Evolutionary conservation across 2,329 filamentous ascomycete species (phyloP), one percentile per base, ranked within the genome.

Genomic region (Scytalidium lignicola): DNA sequence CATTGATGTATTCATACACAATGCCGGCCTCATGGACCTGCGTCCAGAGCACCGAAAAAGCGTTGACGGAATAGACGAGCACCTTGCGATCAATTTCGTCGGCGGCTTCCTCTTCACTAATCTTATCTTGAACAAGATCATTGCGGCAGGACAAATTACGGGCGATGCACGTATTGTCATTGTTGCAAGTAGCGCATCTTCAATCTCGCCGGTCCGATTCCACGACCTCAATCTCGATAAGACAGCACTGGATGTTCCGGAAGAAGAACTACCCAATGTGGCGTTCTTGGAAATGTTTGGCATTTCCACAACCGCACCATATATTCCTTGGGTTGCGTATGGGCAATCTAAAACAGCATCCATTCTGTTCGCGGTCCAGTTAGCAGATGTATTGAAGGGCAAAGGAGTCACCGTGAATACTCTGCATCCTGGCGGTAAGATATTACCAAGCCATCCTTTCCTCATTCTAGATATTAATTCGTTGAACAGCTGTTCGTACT

Each of bases 331-430:
- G n/a, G 37, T 58, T 41, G 66, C 68, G 21, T 75, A 75, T 60
- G 71, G 67, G 13, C 69, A 72, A 60, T 67, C 64, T 57, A 75
- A 74, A 59, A 68, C 72, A 12, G 71, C 69, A 28, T 74, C 73
- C 52, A 60, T 74, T 20, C 44, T 58, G 18, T 48, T 55, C 28
- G 47, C 49, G 40, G 46, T 57, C 18, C 51, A 37, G 21, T 48
- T 58, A 47, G 55, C 54, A 46, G 20, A 32, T 23, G 48, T 40
- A 12, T 46, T 55, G n/a, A 39, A 21, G 2, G 39, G 13, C 18
- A 48, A 45, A 18, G 51, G 48, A 1, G 9, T 53, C 3, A 45
- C 21, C 44, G 51, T 51, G 41, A 54, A 50, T 46, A 51, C 53
- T 39, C 48, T 55, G 21, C 52, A 51, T 49, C 57, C 55, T 42